Evolutionary conservation across 78 protist genomes (phyloP), one percentile per base, ranked within the genome.

Genomic region (Polysphondylium violaceum): DNA sequence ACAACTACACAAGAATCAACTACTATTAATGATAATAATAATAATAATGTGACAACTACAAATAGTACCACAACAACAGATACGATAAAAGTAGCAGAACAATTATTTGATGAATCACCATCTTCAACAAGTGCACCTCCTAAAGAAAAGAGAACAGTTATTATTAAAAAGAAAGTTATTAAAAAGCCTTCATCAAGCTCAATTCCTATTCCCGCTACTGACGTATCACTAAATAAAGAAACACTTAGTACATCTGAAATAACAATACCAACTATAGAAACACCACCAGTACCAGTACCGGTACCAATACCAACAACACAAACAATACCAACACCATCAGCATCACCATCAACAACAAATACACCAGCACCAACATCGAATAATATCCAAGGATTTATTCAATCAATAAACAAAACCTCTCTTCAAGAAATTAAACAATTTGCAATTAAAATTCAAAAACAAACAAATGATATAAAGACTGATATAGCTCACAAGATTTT

Each of bases 401-500:
- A 64, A 68, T 50, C 64, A 27, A 44, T 83, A n/a, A 83, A 71
- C 69, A 63, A 35, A 23, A 36, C 56, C 38, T 83, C 91, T 21
- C 27, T 83, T 23, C 64, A 51, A 50, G 41, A 61, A 29, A 61
- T 76, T 29, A 61, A 44, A 27, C 81, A 69, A 69, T 38, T 56
- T 50, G 79, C 91, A 25, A 40, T 69, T 14, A 59, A 55, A 41
- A 56, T 75, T 41, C 85, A 75, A 58, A 83, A 83, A 35, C 69
- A 71, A 83, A 78, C 88, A 41, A 31, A 25, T 50, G 89, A 81
- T 38, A 65, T 81, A 36, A 81, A 65, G 56, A 55, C 89, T 1
- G 91, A 83, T 40, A 53, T 83, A 6, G 44, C 91, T 19, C 77
- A 83, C 8, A 83, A 83, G 67, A 38, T 65, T 41, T 53, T 79